Base-by-base conservation (phyloP, 139 green algal genomes). In the Chlamydomonas incerta region DNA sequence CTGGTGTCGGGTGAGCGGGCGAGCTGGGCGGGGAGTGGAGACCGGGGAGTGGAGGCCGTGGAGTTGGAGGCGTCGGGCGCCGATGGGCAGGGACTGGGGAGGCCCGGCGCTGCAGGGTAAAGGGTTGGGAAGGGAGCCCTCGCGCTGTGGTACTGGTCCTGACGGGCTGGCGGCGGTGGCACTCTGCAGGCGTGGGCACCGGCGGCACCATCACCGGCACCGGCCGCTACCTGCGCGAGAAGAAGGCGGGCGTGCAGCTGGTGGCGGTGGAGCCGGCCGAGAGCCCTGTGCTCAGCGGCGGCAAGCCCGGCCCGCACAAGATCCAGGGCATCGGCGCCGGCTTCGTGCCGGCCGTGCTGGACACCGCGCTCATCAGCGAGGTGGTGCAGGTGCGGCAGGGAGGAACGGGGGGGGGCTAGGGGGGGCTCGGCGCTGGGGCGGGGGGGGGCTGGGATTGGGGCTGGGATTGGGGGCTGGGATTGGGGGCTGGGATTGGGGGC, bases 191-290 rank as follows among this genome's bases (percentile, higher is more conserved):
- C 21, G 96, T 99, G 69, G 98, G 98, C 76, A 99, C 98, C 0
- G 98, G 98, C 52, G 98, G 98, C 71, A 99, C 98, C 67, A 98
- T 99, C 92, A 98, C 95, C 41, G 97, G 98, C 23, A 86, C 88
- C 9, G 98, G 97, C 13, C 86, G 91, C 31, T 99, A 96, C 94
- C 95, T 86, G 55, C 97, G 96, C 87, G 92, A 96, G 90, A 92
- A 96, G 87, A 99, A 99, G 81, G 93, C 96, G 15, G 86, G 93
- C 29, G 68, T 96, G 81, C 89, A 98, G 92, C 87, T 99, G 21
- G 91, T 99, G 23, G 98, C 95, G 33, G 98, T 99, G 72, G 98
- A 99, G 95, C 98, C 98, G 13, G 82, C 88, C 1, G 98, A 99
- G 94, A 97, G 92, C 37, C 81, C 95, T 23, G 95, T 99, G 63